Conservation (phyloP, 2,329 filamentous ascomycete species). For the Stylonectria norvegica region DNA sequence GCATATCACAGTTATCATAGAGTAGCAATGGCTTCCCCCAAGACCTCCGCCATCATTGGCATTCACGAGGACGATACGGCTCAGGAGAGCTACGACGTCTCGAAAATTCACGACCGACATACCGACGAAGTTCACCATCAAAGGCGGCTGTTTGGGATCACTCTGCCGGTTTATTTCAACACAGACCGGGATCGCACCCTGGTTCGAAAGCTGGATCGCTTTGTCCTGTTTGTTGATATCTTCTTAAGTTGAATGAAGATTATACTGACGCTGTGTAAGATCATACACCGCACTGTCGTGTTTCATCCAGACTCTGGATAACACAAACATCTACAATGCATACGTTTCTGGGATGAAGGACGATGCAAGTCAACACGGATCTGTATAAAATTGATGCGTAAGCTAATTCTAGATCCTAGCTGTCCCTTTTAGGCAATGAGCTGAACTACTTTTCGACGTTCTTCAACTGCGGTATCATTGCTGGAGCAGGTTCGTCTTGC, state of each 20-base stretch:
- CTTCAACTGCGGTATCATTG: slow-evolving; percentile 14
- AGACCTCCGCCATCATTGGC: background rate
- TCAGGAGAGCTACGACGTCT: background rate
- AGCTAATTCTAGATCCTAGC: background rate
- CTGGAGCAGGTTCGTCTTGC: slow-evolving; percentile 5
- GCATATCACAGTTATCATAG: too few species aligned
- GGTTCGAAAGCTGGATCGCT: slow-evolving; percentile 11
- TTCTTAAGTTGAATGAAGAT: background rate
- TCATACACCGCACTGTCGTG: slow-evolving; percentile 10
- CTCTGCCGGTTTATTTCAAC: slow-evolving; percentile 10
- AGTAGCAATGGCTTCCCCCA: background rate
- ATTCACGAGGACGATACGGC: background rate
- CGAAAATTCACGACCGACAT: background rate
- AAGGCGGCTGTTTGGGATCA: slow-evolving; percentile 2
- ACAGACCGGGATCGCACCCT: slow-evolving; percentile 7
- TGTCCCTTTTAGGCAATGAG: slow-evolving; percentile 11
- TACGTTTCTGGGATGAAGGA: slow-evolving; percentile 15
- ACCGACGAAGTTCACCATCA: slow-evolving; percentile 4
- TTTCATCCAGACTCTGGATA: slow-evolving; percentile 12
- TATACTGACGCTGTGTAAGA: slow-evolving; percentile 1
- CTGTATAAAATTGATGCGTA: background rate
- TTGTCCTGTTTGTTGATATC: slow-evolving; percentile 3
- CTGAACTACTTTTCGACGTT: slow-evolving; percentile 11
- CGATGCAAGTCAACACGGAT: slow-evolving; percentile 2
- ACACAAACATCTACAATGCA: slow-evolving; percentile 12